These are phyloP conservation scores for Phyllosticta citribraziliensis DNA, from an alignment of 2,329 filamentous ascomycete species.

Conservation along the genomic window DNA sequence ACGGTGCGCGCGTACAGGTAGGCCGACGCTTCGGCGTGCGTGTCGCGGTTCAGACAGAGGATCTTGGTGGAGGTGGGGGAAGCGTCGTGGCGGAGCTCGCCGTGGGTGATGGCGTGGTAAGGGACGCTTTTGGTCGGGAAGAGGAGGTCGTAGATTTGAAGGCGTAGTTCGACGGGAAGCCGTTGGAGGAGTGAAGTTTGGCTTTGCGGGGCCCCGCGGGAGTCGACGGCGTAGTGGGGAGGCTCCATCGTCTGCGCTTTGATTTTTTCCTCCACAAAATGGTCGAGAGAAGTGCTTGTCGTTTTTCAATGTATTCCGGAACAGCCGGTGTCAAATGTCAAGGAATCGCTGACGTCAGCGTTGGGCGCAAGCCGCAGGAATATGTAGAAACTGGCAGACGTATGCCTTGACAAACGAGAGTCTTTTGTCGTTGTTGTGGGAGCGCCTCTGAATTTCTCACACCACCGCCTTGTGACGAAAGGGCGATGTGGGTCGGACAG, in stretches of 20 bases:
- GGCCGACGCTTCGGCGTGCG: neutral
- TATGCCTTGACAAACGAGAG: neutral
- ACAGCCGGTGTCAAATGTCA: neutral
- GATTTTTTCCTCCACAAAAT: neutral
- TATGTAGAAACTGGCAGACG: neutral
- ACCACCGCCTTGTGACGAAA: neutral
- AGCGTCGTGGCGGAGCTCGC: neutral
- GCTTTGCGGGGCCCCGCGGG: neutral
- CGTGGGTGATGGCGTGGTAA: neutral
- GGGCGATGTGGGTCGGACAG: neutral
- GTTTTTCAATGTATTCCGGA: no score
- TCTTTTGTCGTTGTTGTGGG: neutral
- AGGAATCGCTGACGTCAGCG: neutral
- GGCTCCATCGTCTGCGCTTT: neutral
- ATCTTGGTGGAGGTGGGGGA: neutral
- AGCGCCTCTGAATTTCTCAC: neutral
- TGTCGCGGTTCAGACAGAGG: constrained; percentile 4
- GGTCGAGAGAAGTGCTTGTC: no score
- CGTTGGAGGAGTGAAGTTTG: neutral
- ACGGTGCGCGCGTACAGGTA: neutral
- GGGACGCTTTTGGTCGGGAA: constrained; percentile 5
- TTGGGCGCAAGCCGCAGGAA: neutral
- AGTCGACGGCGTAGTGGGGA: neutral
- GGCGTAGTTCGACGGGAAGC: constrained; percentile 6
- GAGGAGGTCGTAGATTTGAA: constrained; percentile 9